Evolutionary conservation across 371 early-diverging fungal species (phyloP).

Genomic region (Mortierella sp.): DNA sequence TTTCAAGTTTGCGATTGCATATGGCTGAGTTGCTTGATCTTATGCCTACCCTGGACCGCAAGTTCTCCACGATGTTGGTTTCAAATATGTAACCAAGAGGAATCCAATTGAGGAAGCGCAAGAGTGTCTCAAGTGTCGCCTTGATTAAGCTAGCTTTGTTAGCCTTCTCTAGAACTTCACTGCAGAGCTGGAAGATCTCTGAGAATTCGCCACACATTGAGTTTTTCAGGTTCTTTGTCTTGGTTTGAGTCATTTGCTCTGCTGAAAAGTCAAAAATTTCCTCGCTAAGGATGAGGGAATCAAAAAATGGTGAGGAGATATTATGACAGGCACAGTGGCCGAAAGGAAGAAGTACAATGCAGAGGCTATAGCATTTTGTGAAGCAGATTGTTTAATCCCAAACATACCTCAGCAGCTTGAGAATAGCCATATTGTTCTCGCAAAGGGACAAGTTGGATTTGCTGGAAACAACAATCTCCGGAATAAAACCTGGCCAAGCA

Average conservation of each 20-base stretch:
- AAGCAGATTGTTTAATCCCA: too few relatives aligned
- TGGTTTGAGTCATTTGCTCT: slow-evolving; percentile 97
- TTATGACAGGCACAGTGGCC: slow-evolving; percentile 69
- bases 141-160: slow-evolving; percentile 88
- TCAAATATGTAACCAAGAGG: slow-evolving; percentile 98
- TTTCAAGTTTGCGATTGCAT: not conserved
- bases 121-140: slow-evolving; percentile 93
- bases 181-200: slow-evolving; percentile 96
- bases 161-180: slow-evolving; percentile 95
- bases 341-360: slow-evolving; percentile 95
- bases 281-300: slow-evolving; percentile 95
- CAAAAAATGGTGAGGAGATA: slow-evolving; percentile 81
- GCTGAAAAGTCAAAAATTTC: slow-evolving; percentile 98
- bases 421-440: slow-evolving; percentile 99
- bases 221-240: slow-evolving; percentile 91
- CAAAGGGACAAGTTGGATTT: slow-evolving; percentile 93
- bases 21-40: not conserved
- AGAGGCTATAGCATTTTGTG: too few relatives aligned
- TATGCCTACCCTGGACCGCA: slow-evolving; percentile 80
- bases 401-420: slow-evolving; percentile 91
- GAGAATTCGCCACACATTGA: slow-evolving; percentile 97
- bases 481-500: slow-evolving; percentile 99
- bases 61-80: slow-evolving; percentile 90
- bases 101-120: slow-evolving; percentile 97
- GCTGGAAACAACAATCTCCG: slow-evolving; percentile 97